These are phyloP conservation scores for Colletotrichum lupini DNA, from an alignment of 2,329 filamentous ascomycete species.

Conservation along the genomic window DNA sequence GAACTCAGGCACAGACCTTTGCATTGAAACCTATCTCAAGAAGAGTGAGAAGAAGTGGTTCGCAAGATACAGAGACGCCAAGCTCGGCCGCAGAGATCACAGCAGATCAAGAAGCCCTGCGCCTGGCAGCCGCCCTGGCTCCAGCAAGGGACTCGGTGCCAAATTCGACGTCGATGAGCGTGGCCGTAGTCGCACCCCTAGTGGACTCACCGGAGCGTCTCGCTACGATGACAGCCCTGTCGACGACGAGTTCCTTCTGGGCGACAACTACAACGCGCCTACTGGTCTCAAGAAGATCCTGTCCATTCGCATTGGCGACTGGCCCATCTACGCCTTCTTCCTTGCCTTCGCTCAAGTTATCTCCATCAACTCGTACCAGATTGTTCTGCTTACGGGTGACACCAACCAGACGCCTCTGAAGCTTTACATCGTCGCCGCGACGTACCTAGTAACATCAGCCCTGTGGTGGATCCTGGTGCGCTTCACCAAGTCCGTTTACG, in stretches of 20 bases:
- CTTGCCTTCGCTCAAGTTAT: constrained; percentile 72
- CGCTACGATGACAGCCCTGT: constrained; percentile 28
- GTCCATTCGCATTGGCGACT: constrained; percentile 68
- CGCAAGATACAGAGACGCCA: constrained; percentile 65
- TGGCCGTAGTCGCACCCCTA: constrained; percentile 40
- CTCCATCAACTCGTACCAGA: constrained; percentile 74
- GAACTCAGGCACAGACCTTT: constrained; percentile 68
- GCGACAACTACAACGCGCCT: constrained; percentile 66
- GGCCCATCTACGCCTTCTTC: constrained; percentile 72
- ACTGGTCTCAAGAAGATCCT: constrained; percentile 63
- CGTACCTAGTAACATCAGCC: constrained; percentile 68
- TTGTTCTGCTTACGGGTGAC: constrained; percentile 73
- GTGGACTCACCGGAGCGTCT: constrained; percentile 44
- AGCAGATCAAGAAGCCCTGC: constrained; percentile 50
- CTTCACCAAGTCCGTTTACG: constrained; percentile 64
- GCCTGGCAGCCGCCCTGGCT: constrained; percentile 30
- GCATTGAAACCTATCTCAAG: constrained; percentile 73
- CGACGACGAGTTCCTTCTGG: constrained; percentile 62
- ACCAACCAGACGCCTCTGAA: constrained; percentile 68
- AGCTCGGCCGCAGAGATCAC: constrained; percentile 57
- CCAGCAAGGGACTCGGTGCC: constrained; percentile 36
- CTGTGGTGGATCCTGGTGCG: constrained; percentile 74
- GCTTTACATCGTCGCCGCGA: constrained; percentile 69
- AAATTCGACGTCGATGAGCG: constrained; percentile 37
- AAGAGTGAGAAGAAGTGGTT: constrained; percentile 78